phyloP scores from a whole-genome alignment of 163 green algal genomes.

The Coccomyxa subellipsoidea region DNA sequence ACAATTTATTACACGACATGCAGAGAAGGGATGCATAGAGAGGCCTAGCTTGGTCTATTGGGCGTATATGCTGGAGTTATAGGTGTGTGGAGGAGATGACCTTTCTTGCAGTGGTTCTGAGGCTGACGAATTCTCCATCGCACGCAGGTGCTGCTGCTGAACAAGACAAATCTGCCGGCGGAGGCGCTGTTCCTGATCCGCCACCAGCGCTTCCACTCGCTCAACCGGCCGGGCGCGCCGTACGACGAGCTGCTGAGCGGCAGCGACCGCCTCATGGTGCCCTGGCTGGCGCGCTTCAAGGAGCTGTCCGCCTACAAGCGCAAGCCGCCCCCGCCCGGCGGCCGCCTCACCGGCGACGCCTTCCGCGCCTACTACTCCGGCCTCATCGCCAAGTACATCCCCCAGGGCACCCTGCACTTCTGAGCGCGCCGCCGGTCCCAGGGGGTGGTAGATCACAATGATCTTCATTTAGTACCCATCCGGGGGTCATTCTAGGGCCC shows the following conservation, averaged over 20 bases:
- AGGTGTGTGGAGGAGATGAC: no score
- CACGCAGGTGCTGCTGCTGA: constrained; percentile 55
- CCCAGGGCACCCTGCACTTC: constrained; percentile 44
- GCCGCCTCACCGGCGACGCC: constrained; percentile 28
- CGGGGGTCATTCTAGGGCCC: no score
- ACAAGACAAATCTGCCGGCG: constrained; percentile 40
- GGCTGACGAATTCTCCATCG: not conserved
- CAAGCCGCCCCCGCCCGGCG: not conserved
- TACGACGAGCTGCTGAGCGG: constrained; percentile 63
- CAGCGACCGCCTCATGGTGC: constrained; percentile 46
- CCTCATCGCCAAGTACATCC: constrained; percentile 66
- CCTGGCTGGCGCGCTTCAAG: constrained; percentile 62
- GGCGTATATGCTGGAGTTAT: no score
- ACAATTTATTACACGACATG: no score
- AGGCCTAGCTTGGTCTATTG: no score
- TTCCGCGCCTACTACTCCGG: constrained; percentile 51
- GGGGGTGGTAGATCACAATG: no score
- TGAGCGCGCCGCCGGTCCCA: constrained; percentile 34
- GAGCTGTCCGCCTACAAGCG: constrained; percentile 37
- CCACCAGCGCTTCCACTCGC: constrained; percentile 43
- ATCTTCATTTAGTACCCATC: no score
- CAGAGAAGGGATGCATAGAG: no score
- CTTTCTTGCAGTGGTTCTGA: no score
- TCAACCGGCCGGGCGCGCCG: constrained; percentile 43
- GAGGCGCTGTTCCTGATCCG: constrained; percentile 64